Evolutionary conservation across 2,329 filamentous ascomycete species (phyloP), one percentile per base, ranked within the genome.

Genomic region (Bisporella sp.): DNA sequence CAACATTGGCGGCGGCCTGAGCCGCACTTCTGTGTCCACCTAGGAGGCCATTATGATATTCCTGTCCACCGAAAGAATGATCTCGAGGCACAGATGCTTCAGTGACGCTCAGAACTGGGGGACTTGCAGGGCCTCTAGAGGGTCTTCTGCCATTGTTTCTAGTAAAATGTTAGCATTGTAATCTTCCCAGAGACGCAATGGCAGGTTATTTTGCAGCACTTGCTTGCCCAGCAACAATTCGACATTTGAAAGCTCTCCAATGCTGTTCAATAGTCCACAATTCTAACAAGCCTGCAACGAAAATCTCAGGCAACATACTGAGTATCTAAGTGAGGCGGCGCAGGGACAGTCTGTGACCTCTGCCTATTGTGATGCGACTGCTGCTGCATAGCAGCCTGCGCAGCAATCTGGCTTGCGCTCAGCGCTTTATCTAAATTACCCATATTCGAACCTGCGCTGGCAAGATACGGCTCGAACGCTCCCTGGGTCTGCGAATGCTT

Each of bases 321-420:
- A 28, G 51, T 52, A 48, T 65, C 63, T 29, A 51, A 45, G 7
- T 8, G 8, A 30, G 64, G 56, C 31, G 54, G 79, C 13, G 79
- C 75, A 5, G 87, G 82, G 6, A 87, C 81, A 0, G 87, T 89
- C 65, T 87, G 84, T 11, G 86, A 90, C 47, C 87, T 79, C 64
- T 89, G 86, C 21, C 87, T 75, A 43, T 57, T 60, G 51, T 66
- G 64, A 11, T 69, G 66, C 41, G 73, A 72, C 61, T 79, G 75
- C 61, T 84, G 78, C 33, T 79, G 79, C 71, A 88, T 82, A 62
- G 87, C 87, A 7, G 87, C 82, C 68, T 90, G 87, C 13, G 87
- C 87, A 39, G 87, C 87, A 56, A 90, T 89, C 66, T 89, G 84
- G 66, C 85, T 89, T n/a, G 86, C 81, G 69, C 69, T 68, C 67